A percentile compares a stretch with the other conserved stretches of the same genome.
These are phyloP conservation scores for Camelina hispida DNA, from an alignment of 345 rosid genomes.

Conservation along the genomic window DNA sequence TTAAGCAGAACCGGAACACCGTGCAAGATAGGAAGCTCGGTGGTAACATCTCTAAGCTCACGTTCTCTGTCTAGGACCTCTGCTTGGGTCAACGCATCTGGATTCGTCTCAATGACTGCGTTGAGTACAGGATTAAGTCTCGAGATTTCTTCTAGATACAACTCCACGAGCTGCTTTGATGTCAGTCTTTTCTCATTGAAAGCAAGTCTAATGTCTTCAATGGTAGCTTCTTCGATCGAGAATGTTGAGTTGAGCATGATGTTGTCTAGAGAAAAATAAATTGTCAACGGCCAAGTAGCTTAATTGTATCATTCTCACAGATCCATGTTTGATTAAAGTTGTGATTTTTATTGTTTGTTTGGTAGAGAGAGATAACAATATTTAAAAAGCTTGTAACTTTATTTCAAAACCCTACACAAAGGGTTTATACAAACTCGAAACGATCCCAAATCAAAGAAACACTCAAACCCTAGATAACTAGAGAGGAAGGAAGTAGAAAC, in stretches of 20 bases:
- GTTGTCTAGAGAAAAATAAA: neutral
- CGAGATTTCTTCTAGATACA: constrained; percentile 53
- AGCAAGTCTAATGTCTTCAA: constrained; percentile 51
- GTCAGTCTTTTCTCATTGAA: constrained; percentile 56
- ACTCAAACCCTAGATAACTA: constrained; percentile 8
- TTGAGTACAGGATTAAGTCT: constrained; percentile 56
- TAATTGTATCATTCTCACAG: neutral
- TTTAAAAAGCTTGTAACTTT: neutral
- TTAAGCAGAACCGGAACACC: constrained; percentile 74
- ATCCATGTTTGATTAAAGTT: neutral
- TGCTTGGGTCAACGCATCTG: constrained; percentile 63
- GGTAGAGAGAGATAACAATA: neutral
- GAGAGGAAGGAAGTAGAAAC: neutral
- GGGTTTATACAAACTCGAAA: constrained; percentile 13
- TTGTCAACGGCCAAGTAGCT: neutral
- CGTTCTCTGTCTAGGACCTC: constrained; percentile 65
- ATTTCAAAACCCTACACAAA: constrained; percentile 9
- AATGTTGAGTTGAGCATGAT: constrained; percentile 22
- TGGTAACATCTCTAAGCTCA: constrained; percentile 5
- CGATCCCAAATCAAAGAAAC: constrained; percentile 15
- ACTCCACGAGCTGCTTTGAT: constrained; percentile 63
- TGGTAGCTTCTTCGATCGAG: constrained; percentile 55
- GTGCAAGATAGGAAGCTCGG: constrained; percentile 47
- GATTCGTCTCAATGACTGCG: constrained; percentile 74
- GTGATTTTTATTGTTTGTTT: too few species aligned